Percentiles rank a stretch among this genome's conserved stretches.
Evolutionary conservation across 2,329 filamentous ascomycete species (phyloP).

Genomic region (Westerdykella ornata): DNA sequence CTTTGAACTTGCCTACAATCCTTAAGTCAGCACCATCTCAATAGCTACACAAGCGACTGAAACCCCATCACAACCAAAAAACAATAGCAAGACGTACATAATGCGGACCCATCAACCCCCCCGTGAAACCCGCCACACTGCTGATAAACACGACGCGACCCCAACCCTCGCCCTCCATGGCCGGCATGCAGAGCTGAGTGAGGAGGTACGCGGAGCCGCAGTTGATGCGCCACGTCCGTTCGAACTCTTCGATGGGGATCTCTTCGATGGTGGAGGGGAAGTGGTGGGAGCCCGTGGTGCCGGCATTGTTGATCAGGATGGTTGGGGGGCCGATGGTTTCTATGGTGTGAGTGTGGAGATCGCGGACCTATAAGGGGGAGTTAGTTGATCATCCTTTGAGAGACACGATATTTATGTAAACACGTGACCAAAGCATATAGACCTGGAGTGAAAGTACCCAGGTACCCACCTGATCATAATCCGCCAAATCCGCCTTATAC

Average conservation of each 20-base stretch:
- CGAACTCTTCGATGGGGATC: conserved; percentile 33
- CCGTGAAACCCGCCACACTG: conserved; percentile 37
- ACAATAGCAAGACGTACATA: conserved; percentile 15
- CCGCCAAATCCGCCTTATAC: conserved; percentile 35
- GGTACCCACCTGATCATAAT: conserved; percentile 32
- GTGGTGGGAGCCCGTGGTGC: conserved; percentile 18
- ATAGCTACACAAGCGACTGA: too few species aligned
- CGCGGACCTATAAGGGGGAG: conserved; percentile 19
- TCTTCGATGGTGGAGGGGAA: conserved; percentile 25
- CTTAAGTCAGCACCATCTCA: background rate
- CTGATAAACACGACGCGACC: conserved; percentile 36
- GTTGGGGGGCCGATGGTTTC: conserved; percentile 29
- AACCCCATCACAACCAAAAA: too few species aligned
- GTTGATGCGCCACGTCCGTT: conserved; percentile 36
- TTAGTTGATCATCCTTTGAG: background rate
- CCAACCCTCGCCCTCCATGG: conserved; percentile 34
- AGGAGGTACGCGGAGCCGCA: conserved; percentile 33
- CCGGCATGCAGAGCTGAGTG: conserved; percentile 35
- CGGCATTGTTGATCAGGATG: conserved; percentile 41
- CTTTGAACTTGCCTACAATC: conserved; percentile 26
- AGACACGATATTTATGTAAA: too few species aligned
- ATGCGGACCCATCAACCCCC: conserved; percentile 39
- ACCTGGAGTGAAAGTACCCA: background rate
- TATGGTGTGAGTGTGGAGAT: conserved; percentile 31
- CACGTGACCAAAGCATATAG: too few species aligned